A percentile compares a stretch with the other conserved stretches of the same genome.
phyloP scores from a whole-genome alignment of 2,329 filamentous ascomycete species.

The Intubia oerlemansii region DNA sequence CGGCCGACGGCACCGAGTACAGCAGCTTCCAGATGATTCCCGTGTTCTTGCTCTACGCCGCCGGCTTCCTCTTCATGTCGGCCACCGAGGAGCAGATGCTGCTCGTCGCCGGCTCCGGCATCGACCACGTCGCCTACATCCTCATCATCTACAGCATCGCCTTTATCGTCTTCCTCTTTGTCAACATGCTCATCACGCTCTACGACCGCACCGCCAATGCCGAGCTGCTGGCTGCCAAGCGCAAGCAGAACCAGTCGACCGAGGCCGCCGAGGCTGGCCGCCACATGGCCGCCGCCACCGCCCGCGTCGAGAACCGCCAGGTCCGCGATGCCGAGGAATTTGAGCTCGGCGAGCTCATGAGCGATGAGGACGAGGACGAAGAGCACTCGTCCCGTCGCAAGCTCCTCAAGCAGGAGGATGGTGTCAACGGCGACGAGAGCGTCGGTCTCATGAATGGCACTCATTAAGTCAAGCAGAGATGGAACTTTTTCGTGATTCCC shows the following conservation, averaged over 20 bases:
- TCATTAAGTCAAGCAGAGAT: neutral
- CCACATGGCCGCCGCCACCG: conserved; percentile 13
- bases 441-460: conserved; percentile 6
- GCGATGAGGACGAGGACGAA: conserved; percentile 74
- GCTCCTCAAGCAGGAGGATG: conserved; percentile 11
- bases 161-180: conserved; percentile 78
- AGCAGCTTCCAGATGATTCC: conserved; percentile 38
- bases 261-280: neutral
- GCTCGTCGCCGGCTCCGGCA: conserved; percentile 47
- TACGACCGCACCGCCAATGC: conserved; percentile 44
- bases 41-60: conserved; percentile 58
- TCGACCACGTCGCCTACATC: conserved; percentile 83
- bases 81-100: conserved; percentile 93
- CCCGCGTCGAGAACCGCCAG: conserved; percentile 26
- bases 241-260: conserved; percentile 1
- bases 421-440: conserved; percentile 10
- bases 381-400: too few relatives aligned
- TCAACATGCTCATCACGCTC: conserved; percentile 65
- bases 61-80: conserved; percentile 93
- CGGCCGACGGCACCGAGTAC: conserved; percentile 44
- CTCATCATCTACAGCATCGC: conserved; percentile 79
- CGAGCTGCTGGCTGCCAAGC: conserved; percentile 6
- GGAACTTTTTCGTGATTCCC: neutral
- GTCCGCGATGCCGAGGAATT: conserved; percentile 77
- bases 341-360: conserved; percentile 76